Evolutionary conservation across 495 filamentous ascomycete genomes (phyloP), one percentile per base, ranked within the genome.

Genomic region (Lepidopterella palustris): DNA sequence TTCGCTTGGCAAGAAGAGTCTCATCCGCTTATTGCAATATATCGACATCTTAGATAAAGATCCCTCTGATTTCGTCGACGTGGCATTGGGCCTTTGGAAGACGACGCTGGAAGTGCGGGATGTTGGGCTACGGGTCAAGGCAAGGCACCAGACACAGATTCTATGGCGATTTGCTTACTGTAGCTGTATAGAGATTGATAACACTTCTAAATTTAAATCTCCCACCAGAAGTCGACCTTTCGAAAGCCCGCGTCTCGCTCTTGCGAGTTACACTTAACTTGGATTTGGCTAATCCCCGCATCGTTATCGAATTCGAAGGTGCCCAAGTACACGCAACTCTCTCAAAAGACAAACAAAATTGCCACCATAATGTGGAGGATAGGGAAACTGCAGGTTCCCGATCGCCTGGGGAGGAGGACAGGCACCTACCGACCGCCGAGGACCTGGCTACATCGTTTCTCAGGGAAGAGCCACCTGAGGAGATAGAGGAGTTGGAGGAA

Each of bases 381-480:
- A n/a, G n/a, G n/a, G n/a, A n/a, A n/a, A n/a, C n/a, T n/a, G n/a
- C n/a, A n/a, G n/a, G n/a, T n/a, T n/a, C n/a, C 50, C 62, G 66
- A 62, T 55, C 66, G 51, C 40, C 59, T 60, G 57, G 70, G 45
- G 63, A 72, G 29, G 61, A 78, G 58, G 67, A 69, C 26, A 77
- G 79, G 1, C 67, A 79, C 20, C 73, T 95, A 10, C 89, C 89
- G 3, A 89, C 87, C 15, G 83, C 89, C n/a, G 80, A 85, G 61
- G 86, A 92, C 58, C 79, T 97, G 28, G 92, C 92, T 3, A 80
- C 90, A 70, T 95, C 88, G 0, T 97, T 96, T 72, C 77, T 97
- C 13, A 80, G 90, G 62, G 81, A 89, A 0, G 89, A 97, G 63
- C 87, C 90, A 0, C 71, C 71, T 42, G 82, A 87, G 56, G 88